Evolutionary conservation across 2,329 filamentous ascomycete species (phyloP), one percentile per base, ranked within the genome.

Genomic region (Ophiostoma pallidulum): DNA sequence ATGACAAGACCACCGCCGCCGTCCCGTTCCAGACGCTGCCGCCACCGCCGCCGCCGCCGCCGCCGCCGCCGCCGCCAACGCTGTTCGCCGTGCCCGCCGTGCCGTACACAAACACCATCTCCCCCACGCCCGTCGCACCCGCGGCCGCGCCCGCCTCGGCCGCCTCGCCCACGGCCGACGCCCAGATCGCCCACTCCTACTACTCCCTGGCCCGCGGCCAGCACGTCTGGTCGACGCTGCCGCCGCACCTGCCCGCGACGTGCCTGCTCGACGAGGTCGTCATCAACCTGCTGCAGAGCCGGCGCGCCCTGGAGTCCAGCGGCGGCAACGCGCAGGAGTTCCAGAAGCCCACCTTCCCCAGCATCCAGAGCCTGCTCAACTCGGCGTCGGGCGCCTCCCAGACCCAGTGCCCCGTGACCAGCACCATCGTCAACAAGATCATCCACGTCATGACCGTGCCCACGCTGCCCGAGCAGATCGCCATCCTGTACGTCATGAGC

Each of bases 381-480:
- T 37, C 36, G 28, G 41, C n/a, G n/a, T n/a, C n/a, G n/a, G n/a
- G n/a, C n/a, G n/a, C n/a, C n/a, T n/a, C n/a, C n/a, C n/a, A n/a
- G n/a, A n/a, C n/a, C n/a, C n/a, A n/a, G n/a, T n/a, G 33, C 33
- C 43, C 43, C 36, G 43, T 45, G 22, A 32, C 35, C 10, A 45
- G 24, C 33, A 45, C 42, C 13, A 45, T 45, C 14, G 43, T 45
- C 35, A 38, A 45, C 35, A 37, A 39, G 24, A 45, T 39, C 18
- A 39, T 45, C 13, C 35, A 39, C 13, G 43, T 39, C 19, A 45
- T 45, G 43, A 45, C 35, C 2, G 43, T 45, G 18, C 35, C 35
- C 16, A 45, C 35, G 5, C 35, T 45, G 18, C 43, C 35, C 10
- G 46, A 48, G 14, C 40, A 41, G 14, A 35, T 48, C n/a, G 40